Percentiles rank a stretch among this genome's conserved stretches.
phyloP scores from a whole-genome alignment of 257 asterid species.

The Fraxinus americana region DNA sequence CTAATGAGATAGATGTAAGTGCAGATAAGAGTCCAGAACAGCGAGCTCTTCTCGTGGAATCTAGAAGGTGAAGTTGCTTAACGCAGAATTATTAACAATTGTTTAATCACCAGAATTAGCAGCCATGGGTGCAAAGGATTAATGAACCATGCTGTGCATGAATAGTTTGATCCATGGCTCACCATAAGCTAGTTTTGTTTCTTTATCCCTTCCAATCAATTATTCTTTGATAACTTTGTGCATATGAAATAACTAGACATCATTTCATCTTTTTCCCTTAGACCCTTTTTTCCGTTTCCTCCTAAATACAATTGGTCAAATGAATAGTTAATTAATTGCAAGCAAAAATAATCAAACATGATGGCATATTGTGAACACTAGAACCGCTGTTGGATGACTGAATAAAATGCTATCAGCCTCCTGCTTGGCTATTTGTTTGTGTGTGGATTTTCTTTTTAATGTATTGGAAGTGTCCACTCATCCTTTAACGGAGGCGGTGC shows the following conservation, averaged over 20 bases:
- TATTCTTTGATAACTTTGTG: neutral
- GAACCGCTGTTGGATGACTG: neutral
- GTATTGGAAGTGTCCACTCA: neutral
- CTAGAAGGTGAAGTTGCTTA: conserved; percentile 59
- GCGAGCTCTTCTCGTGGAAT: conserved; percentile 65
- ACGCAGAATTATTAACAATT: neutral
- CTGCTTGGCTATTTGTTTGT: neutral
- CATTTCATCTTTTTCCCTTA: neutral
- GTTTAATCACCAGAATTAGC: neutral
- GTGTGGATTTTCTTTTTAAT: neutral
- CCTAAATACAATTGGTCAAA: neutral
- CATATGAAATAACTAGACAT: neutral
- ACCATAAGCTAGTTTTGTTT: neutral
- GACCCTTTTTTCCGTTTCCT: neutral
- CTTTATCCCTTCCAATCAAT: neutral
- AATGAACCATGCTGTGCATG: conserved; percentile 15
- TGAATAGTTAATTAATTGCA: neutral
- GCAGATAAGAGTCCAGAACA: conserved; percentile 59
- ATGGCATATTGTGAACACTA: neutral
- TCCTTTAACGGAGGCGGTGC: neutral
- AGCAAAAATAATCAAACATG: neutral
- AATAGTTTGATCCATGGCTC: neutral
- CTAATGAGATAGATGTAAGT: conserved; percentile 53
- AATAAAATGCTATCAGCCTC: neutral
- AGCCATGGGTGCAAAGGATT: conserved; percentile 14